Evolutionary conservation across 2,329 filamentous ascomycete genomes (phyloP).

Genomic region (Aspergillus clavatus): DNA sequence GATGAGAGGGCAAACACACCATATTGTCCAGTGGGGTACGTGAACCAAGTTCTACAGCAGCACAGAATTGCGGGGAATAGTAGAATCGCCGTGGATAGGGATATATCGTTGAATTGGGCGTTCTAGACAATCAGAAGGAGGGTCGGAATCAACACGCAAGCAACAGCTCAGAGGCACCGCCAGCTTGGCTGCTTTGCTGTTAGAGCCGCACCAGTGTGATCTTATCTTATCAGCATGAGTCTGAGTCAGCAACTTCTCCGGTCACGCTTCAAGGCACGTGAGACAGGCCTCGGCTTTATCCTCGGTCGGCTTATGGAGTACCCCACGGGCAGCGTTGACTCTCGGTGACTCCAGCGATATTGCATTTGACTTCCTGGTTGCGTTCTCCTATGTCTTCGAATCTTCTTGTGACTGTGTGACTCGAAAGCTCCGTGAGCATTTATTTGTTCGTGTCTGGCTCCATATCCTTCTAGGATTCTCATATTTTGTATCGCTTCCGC

Average conservation of each 20-base stretch:
- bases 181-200: conserved; percentile 23
- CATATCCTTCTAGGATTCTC: no score
- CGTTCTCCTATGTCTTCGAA: conserved; percentile 2
- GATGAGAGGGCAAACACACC: conserved; percentile 13
- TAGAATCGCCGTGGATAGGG: conserved; percentile 5
- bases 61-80: conserved; percentile 3
- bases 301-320: conserved; percentile 5
- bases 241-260: conserved; percentile 11
- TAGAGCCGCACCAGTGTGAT: conserved; percentile 14
- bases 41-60: conserved; percentile 2
- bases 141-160: conserved; percentile 8
- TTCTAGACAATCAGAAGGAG: conserved; percentile 1
- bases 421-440: no score
- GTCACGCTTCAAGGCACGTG: conserved; percentile 17
- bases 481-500: no score
- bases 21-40: conserved; percentile 15
- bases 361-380: no score
- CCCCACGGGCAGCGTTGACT: conserved; percentile 11
- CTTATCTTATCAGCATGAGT: conserved; percentile 26
- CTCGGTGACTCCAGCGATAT: no score
- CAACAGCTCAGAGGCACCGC: conserved; percentile 19
- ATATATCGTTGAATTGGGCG: background rate
- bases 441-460: no score
- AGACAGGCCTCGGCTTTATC: conserved; percentile 18
- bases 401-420: background rate